phyloP scores from a whole-genome alignment of 352 stramenopile species.

The Salisapilia sapeloensis region DNA sequence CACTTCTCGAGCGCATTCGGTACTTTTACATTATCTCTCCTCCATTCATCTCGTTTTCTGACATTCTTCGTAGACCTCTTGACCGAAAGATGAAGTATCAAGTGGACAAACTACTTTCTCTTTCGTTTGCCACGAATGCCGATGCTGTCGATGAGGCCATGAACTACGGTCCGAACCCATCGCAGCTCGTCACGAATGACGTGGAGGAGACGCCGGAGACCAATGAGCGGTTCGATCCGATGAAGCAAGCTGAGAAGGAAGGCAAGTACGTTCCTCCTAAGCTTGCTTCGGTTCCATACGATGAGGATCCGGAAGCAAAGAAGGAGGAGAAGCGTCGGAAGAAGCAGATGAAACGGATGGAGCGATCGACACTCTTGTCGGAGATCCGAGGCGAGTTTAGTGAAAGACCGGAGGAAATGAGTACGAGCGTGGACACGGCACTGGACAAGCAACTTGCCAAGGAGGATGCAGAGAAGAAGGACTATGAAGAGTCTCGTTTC shows the following conservation, averaged over 20 bases:
- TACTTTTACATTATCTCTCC: slow-evolving; percentile 3
- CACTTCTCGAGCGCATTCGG: slow-evolving; percentile 70
- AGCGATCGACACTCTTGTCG: slow-evolving; percentile 72
- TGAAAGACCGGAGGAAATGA: slow-evolving; percentile 55
- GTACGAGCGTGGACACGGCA: slow-evolving; percentile 32
- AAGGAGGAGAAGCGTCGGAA: slow-evolving; percentile 62
- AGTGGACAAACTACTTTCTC: slow-evolving; percentile 83
- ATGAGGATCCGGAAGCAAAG: slow-evolving; percentile 78
- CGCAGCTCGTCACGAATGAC: slow-evolving; percentile 41
- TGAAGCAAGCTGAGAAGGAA: slow-evolving; percentile 14
- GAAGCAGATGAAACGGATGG: slow-evolving; percentile 19
- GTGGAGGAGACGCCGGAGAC: slow-evolving; percentile 25
- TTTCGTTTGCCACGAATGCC: slow-evolving; percentile 54
- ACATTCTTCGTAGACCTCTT: slow-evolving; percentile 17
- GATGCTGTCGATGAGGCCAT: slow-evolving; percentile 50
- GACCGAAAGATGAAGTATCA: slow-evolving; percentile 83
- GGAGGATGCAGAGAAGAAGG: slow-evolving; percentile 69
- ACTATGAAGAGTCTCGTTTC: slow-evolving; percentile 75
- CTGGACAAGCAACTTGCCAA: slow-evolving; percentile 70
- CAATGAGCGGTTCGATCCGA: slow-evolving; percentile 11
- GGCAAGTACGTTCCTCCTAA: slow-evolving; percentile 65
- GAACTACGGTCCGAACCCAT: slow-evolving; percentile 65
- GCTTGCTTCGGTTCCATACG: slow-evolving; percentile 63
- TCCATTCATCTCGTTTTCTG: not conserved
- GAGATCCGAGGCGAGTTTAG: slow-evolving; percentile 78